Conservation (phyloP, 2,329 filamentous ascomycete species). For the Cadophora gregata region DNA sequence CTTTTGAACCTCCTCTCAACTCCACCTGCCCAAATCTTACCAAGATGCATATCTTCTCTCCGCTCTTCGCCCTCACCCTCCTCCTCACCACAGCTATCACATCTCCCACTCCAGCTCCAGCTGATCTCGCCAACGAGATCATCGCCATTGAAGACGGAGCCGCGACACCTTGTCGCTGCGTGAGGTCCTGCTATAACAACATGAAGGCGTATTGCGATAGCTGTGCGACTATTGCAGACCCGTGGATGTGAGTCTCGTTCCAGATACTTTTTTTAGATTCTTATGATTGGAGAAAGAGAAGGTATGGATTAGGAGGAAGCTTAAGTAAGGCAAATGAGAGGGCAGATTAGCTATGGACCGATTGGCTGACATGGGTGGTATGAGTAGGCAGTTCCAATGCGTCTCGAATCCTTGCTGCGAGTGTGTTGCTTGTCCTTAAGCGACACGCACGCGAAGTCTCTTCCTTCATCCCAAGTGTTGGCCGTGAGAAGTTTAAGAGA, state of each 20-base stretch:
- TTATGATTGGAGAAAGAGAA: not conserved
- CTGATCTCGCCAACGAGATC: not conserved
- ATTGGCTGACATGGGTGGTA: not conserved
- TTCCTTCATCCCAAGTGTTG: too few relatives aligned
- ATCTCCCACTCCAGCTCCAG: not conserved
- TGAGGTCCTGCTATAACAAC: constrained; percentile 5
- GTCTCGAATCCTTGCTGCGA: constrained; percentile 16
- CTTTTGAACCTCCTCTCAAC: too few relatives aligned
- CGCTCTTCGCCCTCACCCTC: not conserved
- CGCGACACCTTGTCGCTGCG: not conserved
- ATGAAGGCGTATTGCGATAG: constrained; percentile 12
- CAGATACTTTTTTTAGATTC: too few relatives aligned
- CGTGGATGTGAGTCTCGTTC: constrained; percentile 10
- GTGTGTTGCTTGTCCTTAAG: not conserved
- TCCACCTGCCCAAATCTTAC: too few relatives aligned
- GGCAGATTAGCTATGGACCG: too few relatives aligned
- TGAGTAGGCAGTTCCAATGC: constrained; percentile 8
- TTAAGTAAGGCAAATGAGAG: too few relatives aligned
- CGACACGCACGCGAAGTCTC: too few relatives aligned
- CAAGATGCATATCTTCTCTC: constrained; percentile 6
- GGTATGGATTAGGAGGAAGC: too few relatives aligned
- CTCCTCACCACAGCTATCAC: constrained; percentile 1
- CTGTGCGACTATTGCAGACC: not conserved
- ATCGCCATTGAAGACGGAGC: not conserved
- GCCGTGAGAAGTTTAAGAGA: too few relatives aligned